Evolutionary conservation across 1,284 basidiomycete genomes (phyloP).

Genomic region (Tranzscheliella williamsii): DNA sequence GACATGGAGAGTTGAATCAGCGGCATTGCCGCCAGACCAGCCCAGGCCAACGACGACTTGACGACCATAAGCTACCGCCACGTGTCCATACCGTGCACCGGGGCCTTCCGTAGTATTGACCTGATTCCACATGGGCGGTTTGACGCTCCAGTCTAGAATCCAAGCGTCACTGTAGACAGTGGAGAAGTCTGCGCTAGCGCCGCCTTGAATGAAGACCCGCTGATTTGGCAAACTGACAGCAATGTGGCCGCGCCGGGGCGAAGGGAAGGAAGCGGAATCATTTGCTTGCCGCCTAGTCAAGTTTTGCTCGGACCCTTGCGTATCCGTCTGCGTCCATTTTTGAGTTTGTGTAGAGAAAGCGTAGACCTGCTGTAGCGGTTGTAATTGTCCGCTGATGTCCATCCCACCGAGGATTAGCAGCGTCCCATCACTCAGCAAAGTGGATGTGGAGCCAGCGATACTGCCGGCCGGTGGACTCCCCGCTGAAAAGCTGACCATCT

Average conservation of each 20-base stretch:
- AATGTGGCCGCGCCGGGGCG: constrained; percentile 45
- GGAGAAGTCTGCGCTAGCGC: constrained; percentile 45
- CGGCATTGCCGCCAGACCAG: constrained; percentile 43
- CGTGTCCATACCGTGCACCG: constrained; percentile 44
- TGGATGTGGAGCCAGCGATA: constrained; percentile 40
- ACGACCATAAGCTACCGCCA: constrained; percentile 50
- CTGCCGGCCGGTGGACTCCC: constrained; percentile 16
- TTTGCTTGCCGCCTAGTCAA: neutral
- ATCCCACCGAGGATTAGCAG: constrained; percentile 47
- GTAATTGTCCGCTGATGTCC: constrained; percentile 28
- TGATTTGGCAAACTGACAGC: constrained; percentile 49
- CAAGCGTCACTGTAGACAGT: constrained; percentile 50
- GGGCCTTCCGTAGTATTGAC: constrained; percentile 28
- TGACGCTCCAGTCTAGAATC: constrained; percentile 52
- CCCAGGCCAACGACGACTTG: constrained; percentile 44
- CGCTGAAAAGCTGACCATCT: constrained; percentile 15
- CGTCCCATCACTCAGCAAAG: constrained; percentile 50
- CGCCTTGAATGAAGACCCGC: constrained; percentile 52
- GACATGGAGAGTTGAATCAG: constrained; percentile 28
- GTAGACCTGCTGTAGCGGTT: constrained; percentile 37
- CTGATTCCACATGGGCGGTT: constrained; percentile 44
- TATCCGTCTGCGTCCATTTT: constrained; percentile 30
- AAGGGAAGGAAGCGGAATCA: constrained; percentile 13
- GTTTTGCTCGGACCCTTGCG: constrained; percentile 1
- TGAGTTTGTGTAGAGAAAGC: constrained; percentile 22